Conservation (phyloP, 257 asterid genomes). For the Solanum ossicruentum region DNA sequence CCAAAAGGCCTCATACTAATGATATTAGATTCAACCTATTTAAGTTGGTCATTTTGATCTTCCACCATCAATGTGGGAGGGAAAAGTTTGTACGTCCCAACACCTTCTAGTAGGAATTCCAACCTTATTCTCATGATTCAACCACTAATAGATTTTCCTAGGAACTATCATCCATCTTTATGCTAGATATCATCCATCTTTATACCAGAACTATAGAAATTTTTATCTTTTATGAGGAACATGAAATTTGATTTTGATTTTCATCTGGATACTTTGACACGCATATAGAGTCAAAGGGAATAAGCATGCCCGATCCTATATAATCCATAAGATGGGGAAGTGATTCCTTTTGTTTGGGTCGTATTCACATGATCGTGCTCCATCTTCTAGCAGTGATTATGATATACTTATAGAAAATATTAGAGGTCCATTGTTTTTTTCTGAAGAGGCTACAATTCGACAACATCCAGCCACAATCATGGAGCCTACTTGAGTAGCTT, state of each 20-base stretch:
- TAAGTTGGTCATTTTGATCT: no score
- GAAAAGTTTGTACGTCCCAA: no score
- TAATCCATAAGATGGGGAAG: constrained; percentile 76
- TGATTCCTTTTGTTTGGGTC: constrained; percentile 67
- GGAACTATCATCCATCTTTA: background rate
- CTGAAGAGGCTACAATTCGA: constrained; percentile 73
- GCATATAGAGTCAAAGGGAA: constrained; percentile 63
- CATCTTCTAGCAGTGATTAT: constrained; percentile 67
- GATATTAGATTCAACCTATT: no score
- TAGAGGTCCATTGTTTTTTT: constrained; percentile 46
- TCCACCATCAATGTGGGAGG: no score
- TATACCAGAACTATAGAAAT: background rate
- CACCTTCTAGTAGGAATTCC: background rate
- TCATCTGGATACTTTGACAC: constrained; percentile 15
- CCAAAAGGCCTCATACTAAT: no score
- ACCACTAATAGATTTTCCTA: background rate
- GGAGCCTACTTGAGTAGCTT: constrained; percentile 83
- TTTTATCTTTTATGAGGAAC: background rate
- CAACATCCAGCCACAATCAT: constrained; percentile 85
- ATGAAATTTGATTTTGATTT: background rate
- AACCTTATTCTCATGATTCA: background rate
- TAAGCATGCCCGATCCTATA: constrained; percentile 53
- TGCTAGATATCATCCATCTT: background rate
- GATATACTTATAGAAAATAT: constrained; percentile 60
- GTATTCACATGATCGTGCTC: constrained; percentile 59